Percentiles rank a stretch among this genome's conserved stretches.
Evolutionary conservation across 2,329 filamentous ascomycete species (phyloP).

Genomic region (Ambrosiella cleistominuta): DNA sequence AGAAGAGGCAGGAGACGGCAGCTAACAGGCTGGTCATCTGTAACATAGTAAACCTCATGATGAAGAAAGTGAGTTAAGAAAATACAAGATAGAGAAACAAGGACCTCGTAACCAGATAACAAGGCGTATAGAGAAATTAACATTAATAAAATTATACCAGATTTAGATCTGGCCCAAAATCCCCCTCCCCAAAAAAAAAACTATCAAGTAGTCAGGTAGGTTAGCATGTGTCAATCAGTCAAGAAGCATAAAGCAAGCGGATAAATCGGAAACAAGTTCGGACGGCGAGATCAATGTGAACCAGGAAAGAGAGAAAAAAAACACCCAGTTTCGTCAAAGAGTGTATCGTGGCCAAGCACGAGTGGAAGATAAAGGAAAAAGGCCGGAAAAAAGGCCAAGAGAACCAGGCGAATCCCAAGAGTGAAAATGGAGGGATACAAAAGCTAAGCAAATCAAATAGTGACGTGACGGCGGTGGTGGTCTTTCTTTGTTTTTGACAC

Average conservation of each 20-base stretch:
- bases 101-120: neutral
- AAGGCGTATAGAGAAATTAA: neutral
- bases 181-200: neutral
- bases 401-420: no score
- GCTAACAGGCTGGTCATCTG: neutral
- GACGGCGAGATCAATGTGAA: neutral
- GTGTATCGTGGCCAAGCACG: neutral
- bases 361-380: neutral
- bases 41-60: conserved; percentile 1
- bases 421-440: neutral
- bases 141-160: neutral
- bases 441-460: neutral
- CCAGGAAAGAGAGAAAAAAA: neutral
- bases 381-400: neutral
- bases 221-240: neutral
- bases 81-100: neutral
- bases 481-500: neutral
- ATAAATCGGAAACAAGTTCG: neutral
- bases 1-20: neutral
- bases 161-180: neutral
- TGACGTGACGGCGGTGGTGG: neutral
- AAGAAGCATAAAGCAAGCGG: neutral
- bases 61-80: neutral
- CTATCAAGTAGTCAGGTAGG: neutral
- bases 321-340: no score